Conservation (phyloP, 805 yeast species). For the Wickerhamomyces ciferrii region DNA sequence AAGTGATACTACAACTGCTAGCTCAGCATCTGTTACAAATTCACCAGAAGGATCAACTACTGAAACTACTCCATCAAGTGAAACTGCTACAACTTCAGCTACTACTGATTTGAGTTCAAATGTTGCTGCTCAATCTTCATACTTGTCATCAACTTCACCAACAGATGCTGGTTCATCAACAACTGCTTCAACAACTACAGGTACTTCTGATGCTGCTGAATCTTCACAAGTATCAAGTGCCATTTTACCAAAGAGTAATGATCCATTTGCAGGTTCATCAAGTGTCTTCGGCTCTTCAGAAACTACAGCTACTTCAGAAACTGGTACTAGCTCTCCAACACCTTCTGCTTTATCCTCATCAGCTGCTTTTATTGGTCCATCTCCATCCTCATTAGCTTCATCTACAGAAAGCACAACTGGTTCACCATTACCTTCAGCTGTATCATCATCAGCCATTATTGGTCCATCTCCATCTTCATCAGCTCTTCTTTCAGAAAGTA, state of each 20-base stretch:
- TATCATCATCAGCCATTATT: neutral
- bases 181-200: neutral
- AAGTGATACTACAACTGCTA: neutral
- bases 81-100: neutral
- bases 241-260: neutral
- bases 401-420: neutral
- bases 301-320: neutral
- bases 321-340: neutral
- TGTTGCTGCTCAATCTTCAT: neutral
- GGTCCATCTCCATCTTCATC: conserved; percentile 1
- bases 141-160: neutral
- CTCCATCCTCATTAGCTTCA: neutral
- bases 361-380: neutral
- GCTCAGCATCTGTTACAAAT: conserved; percentile 1
- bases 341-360: neutral
- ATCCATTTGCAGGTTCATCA: neutral
- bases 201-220: conserved; percentile 1
- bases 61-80: neutral
- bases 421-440: neutral
- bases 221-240: neutral
- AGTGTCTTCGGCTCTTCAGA: neutral
- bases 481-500: neutral
- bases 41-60: neutral
- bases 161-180: neutral
- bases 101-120: neutral